Evolutionary conservation across 495 filamentous ascomycete species (phyloP), one percentile per base, ranked within the genome.

Genomic region (Lasiosphaeriaceae sp.): DNA sequence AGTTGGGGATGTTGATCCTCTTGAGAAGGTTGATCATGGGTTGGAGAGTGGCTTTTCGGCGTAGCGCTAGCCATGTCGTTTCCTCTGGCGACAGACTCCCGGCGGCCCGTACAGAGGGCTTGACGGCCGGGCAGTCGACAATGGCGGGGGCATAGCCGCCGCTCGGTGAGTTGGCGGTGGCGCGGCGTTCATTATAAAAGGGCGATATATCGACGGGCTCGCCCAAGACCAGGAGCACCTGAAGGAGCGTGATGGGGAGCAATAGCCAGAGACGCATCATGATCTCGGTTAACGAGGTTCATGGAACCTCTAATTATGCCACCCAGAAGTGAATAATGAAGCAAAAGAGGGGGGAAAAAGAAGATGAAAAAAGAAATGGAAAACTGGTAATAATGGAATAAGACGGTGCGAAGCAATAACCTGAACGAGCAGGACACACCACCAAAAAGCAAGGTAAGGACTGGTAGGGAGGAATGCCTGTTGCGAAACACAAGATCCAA

Each of bases 1-100:
- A 94, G 57, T 83, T 85, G 17, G 78, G 65, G 57, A 98, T 90
- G 52, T 84, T 85, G 57, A 90, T 74, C 57, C 88, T 83, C 16
- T 75, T 74, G 37, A 98, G 80, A 50, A 96, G 84, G 22, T 89
- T 78, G 26, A 76, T 80, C 82, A 96, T 79, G n/a, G 90, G 82
- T 2, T 79, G 66, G 34, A 89, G 60, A 0, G 87, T 89, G 35
- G 75, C 78, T 43, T 65, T 68, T 46, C 85, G 73, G 50, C 86
- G 74, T 46, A 70, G 77, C 43, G 54, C 52, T 4, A 75, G 66
- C 91, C 91, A 96, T 60, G 77, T 66, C 24, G 76, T 80, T 71
- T 96, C 91, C 43, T 87, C 74, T 21, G 75, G 54, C 0, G 89
- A 93, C 1, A 95, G 71, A 6, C 62, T 60, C 11, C 63, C 59